A percentile compares a stretch with the other conserved stretches of the same genome.
These are phyloP conservation scores for Monilinia fructigena DNA, from an alignment of 2,329 filamentous ascomycete genomes.

Conservation along the genomic window DNA sequence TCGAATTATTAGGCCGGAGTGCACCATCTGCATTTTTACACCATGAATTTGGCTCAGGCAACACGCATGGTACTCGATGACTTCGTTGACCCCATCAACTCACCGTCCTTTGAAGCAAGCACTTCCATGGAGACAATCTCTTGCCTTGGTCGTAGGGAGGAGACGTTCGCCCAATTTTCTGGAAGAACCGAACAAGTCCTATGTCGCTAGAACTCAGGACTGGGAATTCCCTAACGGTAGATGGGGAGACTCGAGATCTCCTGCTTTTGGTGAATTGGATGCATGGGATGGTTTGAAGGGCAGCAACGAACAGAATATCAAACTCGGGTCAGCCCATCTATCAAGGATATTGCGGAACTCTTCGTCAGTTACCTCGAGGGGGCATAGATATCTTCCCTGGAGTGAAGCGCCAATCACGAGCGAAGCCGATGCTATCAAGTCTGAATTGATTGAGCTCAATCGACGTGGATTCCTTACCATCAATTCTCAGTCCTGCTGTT, in stretches of 20 bases:
- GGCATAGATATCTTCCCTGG: slow-evolving; percentile 84
- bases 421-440: slow-evolving; percentile 76
- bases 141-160: slow-evolving; percentile 81
- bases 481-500: slow-evolving; percentile 95
- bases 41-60: slow-evolving; percentile 96
- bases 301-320: slow-evolving; percentile 92
- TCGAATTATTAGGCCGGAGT: slow-evolving; percentile 79
- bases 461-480: slow-evolving; percentile 85
- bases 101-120: slow-evolving; percentile 80
- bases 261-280: slow-evolving; percentile 93
- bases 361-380: slow-evolving; percentile 85
- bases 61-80: slow-evolving; percentile 90
- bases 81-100: slow-evolving; percentile 74
- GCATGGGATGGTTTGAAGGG: slow-evolving; percentile 94
- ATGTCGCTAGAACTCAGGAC: slow-evolving; percentile 91
- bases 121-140: slow-evolving; percentile 94
- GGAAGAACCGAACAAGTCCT: slow-evolving; percentile 95
- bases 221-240: slow-evolving; percentile 99
- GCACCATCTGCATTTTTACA: slow-evolving; percentile 94
- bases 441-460: slow-evolving; percentile 79
- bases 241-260: slow-evolving; percentile 96
- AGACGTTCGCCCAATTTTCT: slow-evolving; percentile 99
- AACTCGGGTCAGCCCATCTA: slow-evolving; percentile 79
- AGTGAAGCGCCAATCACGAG: slow-evolving; percentile 83
- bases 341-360: slow-evolving; percentile 77